phyloP scores from a whole-genome alignment of 1,284 basidiomycete species.

The Sporisorium sorghi region DNA sequence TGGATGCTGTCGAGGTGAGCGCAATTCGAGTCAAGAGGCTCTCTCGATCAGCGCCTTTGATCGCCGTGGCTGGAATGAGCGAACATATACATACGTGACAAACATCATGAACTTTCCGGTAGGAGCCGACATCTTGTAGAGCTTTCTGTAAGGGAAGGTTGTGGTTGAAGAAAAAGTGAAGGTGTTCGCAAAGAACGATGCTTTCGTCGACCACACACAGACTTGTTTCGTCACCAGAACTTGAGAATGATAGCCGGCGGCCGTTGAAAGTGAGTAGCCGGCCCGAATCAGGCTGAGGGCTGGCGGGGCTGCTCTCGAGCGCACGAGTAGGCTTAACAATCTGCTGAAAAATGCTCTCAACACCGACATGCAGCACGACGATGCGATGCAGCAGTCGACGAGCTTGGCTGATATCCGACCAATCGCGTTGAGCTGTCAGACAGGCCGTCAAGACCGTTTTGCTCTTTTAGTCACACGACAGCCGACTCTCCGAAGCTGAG shows the following conservation, averaged over 20 bases:
- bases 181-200: neutral
- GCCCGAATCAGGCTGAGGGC: too few species aligned
- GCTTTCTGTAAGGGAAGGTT: neutral
- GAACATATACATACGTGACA: constrained; percentile 37
- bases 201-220: neutral
- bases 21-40: neutral
- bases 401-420: constrained; percentile 6
- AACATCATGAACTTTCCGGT: constrained; percentile 46
- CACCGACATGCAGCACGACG: constrained; percentile 12
- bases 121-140: constrained; percentile 38
- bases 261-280: too few species aligned
- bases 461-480: neutral
- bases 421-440: constrained; percentile 8
- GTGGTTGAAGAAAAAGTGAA: neutral
- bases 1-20: constrained; percentile 21
- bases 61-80: too few species aligned
- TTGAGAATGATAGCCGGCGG: too few species aligned
- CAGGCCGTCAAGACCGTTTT: neutral
- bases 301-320: too few species aligned
- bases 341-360: neutral
- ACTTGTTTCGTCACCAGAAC: neutral
- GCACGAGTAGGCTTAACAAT: too few species aligned
- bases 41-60: neutral
- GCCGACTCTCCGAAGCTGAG: neutral
- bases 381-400: constrained; percentile 1